Base-by-base conservation (phyloP, 257 asterid species). In the Przewalskia tangutica region DNA sequence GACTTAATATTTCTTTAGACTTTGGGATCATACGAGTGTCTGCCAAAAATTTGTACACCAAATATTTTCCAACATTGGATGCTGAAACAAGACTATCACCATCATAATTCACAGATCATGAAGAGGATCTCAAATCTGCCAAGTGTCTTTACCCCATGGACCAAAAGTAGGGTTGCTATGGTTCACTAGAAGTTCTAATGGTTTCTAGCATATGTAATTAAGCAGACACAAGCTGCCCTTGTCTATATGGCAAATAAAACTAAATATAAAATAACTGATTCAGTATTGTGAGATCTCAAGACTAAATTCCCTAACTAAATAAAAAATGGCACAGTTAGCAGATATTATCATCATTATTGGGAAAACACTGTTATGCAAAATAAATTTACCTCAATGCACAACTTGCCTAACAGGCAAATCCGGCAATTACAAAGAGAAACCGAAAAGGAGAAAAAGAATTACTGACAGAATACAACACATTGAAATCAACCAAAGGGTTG, bases 381-480 rank as follows among this genome's bases (percentile, higher is more conserved):
- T 58, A 62, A 73, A 50, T 84, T 75, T 85, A 85, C 88, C 66
- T 81, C 85, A 78, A 86, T 83, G 86, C 88, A 85, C 89, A 87
- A 80, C 18, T 76, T 40, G 85, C 86, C 84, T 23, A 50, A 50
- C 62, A 23, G 80, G 80, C 5, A 16, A 13, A n/a, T 44, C 48
- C 13, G 84, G 84, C 84, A 88, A 77, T 67, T 67, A 80, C 76
- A 84, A 50, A 50, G 18, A 12, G 46, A 85, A 55, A 80, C 84
- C 86, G 83, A 80, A 82, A 77, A 63, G 32, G 73, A 82, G 64
- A 84, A 82, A 65, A 71, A 71, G 79, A 83, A 83, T 82, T 85
- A 89, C 89, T 85, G 89, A 84, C 84, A 85, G 62, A 81, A 81
- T 85, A 83, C 87, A 87, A 84, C 89, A 90, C 79, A 13, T 50